Evolutionary conservation across 805 yeast genomes (phyloP).

Genomic region (Saccharomycopsis fibuligera): DNA sequence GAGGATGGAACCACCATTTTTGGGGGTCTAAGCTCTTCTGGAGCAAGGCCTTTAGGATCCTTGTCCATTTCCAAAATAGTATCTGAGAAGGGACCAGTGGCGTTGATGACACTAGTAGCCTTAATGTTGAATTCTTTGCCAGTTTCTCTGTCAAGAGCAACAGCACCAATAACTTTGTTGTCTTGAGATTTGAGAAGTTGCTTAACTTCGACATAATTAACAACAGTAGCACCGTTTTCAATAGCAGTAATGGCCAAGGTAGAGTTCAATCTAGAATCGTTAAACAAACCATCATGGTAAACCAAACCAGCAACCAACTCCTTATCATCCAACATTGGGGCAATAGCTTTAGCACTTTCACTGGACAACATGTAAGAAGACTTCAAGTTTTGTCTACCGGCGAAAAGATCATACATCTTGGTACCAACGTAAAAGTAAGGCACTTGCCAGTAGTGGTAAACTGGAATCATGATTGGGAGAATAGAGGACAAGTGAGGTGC

Average conservation of each 20-base stretch:
- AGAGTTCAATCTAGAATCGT: conserved; percentile 86
- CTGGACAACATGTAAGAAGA: conserved; percentile 67
- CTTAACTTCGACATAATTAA: conserved; percentile 79
- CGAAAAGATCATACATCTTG: conserved; percentile 86
- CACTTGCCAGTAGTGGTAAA: conserved; percentile 90
- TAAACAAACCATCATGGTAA: conserved; percentile 92
- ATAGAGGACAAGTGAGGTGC: conserved; percentile 88
- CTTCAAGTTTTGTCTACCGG: conserved; percentile 81
- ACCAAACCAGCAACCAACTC: conserved; percentile 85
- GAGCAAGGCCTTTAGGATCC: conserved; percentile 58
- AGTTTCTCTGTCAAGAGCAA: conserved; percentile 66
- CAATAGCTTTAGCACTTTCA: conserved; percentile 59
- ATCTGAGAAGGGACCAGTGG: conserved; percentile 94
- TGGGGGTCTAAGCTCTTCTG: conserved; percentile 44
- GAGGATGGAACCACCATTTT: conserved; percentile 90
- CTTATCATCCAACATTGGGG: conserved; percentile 78
- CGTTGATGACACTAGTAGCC: conserved; percentile 77
- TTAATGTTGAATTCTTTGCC: conserved; percentile 54
- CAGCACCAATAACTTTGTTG: conserved; percentile 64
- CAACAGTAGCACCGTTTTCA: conserved; percentile 80
- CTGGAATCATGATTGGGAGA: conserved; percentile 93
- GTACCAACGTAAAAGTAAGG: conserved; percentile 92
- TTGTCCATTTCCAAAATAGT: conserved; percentile 80
- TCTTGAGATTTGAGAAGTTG: conserved; percentile 61
- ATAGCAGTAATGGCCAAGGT: conserved; percentile 81